These are phyloP conservation scores for Potentilla sterilis DNA, from an alignment of 306 rosid species.

Conservation along the genomic window DNA sequence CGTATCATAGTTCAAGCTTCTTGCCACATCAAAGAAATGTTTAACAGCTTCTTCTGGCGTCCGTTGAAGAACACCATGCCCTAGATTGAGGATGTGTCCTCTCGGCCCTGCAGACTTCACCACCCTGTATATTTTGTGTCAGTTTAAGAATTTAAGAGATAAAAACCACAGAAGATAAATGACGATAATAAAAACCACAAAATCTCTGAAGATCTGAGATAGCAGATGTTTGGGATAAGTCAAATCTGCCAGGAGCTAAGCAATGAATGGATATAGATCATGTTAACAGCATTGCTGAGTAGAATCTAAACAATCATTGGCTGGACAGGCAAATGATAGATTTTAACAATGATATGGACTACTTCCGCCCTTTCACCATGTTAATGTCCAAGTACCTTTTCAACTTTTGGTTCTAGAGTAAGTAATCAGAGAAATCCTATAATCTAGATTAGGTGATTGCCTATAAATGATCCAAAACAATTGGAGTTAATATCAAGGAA, in stretches of 20 bases:
- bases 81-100: conserved; percentile 91
- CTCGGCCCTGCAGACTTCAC: conserved; percentile 87
- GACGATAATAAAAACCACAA: not conserved
- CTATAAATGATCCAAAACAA: not conserved
- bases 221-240: not conserved
- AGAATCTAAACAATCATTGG: not conserved
- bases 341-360: not conserved
- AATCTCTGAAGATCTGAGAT: not conserved
- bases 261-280: not conserved
- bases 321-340: not conserved
- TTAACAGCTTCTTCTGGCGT: conserved; percentile 96
- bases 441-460: not conserved
- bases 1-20: conserved; percentile 71
- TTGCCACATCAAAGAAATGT: conserved; percentile 93
- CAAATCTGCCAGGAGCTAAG: not conserved
- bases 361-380: not conserved
- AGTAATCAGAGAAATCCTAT: not conserved
- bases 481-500: conserved; percentile 6
- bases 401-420: not conserved
- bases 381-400: not conserved
- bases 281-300: not conserved
- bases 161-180: not conserved
- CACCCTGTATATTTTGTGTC: conserved; percentile 56
- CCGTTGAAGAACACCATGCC: conserved; percentile 93
- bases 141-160: not conserved